These are phyloP conservation scores for Borovskyia barvae DNA, from an alignment of 208 protist species.

Conservation along the genomic window DNA sequence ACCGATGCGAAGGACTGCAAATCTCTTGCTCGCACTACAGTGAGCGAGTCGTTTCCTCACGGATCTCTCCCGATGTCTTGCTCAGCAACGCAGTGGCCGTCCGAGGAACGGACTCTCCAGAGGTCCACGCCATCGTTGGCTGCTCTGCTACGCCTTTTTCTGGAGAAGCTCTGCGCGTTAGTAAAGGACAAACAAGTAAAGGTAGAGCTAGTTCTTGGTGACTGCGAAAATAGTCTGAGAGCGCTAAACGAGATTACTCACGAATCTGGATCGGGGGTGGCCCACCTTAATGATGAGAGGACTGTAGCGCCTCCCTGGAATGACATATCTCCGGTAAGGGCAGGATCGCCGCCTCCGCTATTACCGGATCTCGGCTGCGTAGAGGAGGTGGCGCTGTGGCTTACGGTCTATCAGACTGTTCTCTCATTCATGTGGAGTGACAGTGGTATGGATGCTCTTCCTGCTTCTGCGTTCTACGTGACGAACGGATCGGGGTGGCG, in stretches of 20 bases:
- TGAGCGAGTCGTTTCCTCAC: too few relatives aligned
- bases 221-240: constrained; percentile 3
- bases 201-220: constrained; percentile 15
- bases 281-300: too few relatives aligned
- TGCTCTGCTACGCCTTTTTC: constrained; percentile 7
- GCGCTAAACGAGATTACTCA: constrained; percentile 1
- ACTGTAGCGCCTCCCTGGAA: too few relatives aligned
- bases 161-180: not conserved
- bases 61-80: too few relatives aligned
- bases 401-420: constrained; percentile 10
- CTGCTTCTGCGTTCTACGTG: not conserved
- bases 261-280: too few relatives aligned
- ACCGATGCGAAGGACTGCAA: too few relatives aligned
- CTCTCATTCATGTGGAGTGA: constrained; percentile 2
- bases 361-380: not conserved
- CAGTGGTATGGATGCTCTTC: not conserved
- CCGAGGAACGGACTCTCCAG: not conserved
- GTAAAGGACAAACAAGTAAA: not conserved
- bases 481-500: constrained; percentile 4
- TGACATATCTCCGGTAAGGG: not conserved
- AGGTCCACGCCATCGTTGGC: not conserved
- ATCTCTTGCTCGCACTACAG: too few relatives aligned
- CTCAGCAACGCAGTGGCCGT: too few relatives aligned
- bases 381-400: constrained; percentile 3
- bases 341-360: not conserved